Conservation (phyloP, 2,329 filamentous ascomycete genomes). For the Aspergillus aculeatus region DNA sequence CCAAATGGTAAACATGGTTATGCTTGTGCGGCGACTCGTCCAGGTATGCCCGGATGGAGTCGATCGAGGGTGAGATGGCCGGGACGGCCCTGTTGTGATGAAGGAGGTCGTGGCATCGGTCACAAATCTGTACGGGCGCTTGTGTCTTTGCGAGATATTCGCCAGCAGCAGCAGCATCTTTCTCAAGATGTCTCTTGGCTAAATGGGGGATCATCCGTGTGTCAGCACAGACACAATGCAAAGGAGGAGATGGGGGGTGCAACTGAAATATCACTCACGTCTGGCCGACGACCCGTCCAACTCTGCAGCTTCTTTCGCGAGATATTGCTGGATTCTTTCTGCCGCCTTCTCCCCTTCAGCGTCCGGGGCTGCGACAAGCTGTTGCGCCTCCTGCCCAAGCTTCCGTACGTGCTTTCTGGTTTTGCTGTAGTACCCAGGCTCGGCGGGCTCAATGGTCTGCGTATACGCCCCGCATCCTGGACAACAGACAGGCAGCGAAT, state of each 20-base stretch:
- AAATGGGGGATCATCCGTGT: neutral
- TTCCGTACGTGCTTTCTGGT: conserved; percentile 50
- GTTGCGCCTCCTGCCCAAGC: conserved; percentile 26
- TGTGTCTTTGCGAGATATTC: conserved; percentile 22
- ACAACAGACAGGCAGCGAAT: conserved; percentile 52
- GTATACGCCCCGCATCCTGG: conserved; percentile 64
- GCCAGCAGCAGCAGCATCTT: conserved; percentile 20
- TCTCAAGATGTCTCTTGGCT: conserved; percentile 25
- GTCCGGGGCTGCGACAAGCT: conserved; percentile 10
- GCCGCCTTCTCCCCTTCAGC: conserved; percentile 10
- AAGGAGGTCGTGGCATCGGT: conserved; percentile 78
- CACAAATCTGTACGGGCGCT: conserved; percentile 58
- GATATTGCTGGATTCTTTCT: conserved; percentile 10
- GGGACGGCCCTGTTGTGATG: conserved; percentile 71
- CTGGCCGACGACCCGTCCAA: conserved; percentile 5
- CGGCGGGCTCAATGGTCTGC: conserved; percentile 54
- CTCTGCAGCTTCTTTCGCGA: conserved; percentile 5
- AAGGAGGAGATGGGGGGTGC: neutral
- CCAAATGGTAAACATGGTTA: conserved; percentile 92
- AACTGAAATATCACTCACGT: conserved; percentile 12
- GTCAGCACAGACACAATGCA: conserved; percentile 2
- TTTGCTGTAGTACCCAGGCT: conserved; percentile 59
- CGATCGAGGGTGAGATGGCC: conserved; percentile 77
- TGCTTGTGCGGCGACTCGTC: conserved; percentile 83
- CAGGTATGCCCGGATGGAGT: conserved; percentile 79